Conservation (phyloP, 176 grass and related monocot genomes). For the Cenchrus purpureus region DNA sequence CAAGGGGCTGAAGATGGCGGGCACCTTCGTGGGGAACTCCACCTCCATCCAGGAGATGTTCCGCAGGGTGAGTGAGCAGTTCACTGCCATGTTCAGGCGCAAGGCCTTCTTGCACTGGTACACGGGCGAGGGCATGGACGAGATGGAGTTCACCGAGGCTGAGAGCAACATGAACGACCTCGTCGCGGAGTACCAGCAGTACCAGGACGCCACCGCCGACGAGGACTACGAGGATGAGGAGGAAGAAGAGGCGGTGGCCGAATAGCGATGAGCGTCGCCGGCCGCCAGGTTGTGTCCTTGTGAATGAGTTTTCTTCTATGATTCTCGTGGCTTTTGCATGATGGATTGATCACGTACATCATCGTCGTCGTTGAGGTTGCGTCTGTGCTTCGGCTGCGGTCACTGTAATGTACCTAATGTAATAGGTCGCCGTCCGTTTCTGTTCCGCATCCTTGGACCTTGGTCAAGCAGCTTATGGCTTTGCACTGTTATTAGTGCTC, state of each 20-base stretch:
- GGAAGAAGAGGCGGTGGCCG: conserved; percentile 44
- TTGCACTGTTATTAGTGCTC: conserved; percentile 18
- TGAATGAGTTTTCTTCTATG: conserved; percentile 31
- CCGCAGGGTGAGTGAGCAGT: conserved; percentile 79
- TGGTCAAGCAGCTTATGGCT: conserved; percentile 21
- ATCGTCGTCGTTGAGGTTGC: conserved; percentile 8
- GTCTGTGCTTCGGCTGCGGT: conserved; percentile 35
- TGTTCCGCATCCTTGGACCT: conserved; percentile 26
- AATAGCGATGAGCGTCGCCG: conserved; percentile 28
- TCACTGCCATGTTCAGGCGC: conserved; percentile 89
- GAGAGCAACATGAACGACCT: conserved; percentile 99
- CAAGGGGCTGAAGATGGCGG: conserved; percentile 71
- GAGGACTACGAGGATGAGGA: conserved; percentile 86
- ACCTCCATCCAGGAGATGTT: conserved; percentile 98
- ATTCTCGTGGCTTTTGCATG: conserved; percentile 39
- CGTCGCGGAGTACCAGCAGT: conserved; percentile 88
- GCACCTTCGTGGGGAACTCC: conserved; percentile 80
- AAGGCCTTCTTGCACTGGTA: conserved; percentile 98
- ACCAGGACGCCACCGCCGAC: conserved; percentile 87
- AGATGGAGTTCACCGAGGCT: conserved; percentile 94
- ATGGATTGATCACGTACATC: conserved; percentile 8
- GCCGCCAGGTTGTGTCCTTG: conserved; percentile 7
- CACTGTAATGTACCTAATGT: conserved; percentile 23
- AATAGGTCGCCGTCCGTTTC: conserved; percentile 24
- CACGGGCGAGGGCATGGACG: conserved; percentile 90